These are phyloP conservation scores for Phascolomyces articulosus DNA, from an alignment of 371 early-diverging fungal genomes.

Conservation along the genomic window DNA sequence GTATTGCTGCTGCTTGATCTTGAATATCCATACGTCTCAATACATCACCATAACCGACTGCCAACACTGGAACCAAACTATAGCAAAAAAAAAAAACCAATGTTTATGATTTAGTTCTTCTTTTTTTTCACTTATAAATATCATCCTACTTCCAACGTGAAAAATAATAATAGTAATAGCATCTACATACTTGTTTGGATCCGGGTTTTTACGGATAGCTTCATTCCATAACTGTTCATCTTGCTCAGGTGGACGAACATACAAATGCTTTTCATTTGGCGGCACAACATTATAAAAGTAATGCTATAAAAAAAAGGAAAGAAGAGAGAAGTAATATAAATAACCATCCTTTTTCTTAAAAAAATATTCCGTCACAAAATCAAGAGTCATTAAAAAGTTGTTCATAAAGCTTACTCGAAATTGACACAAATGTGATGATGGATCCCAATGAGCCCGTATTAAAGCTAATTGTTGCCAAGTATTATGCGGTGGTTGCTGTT, in stretches of 20 bases:
- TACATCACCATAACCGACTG: constrained; percentile 87
- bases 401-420: constrained; percentile 62
- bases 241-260: constrained; percentile 73
- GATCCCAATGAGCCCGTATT: constrained; percentile 78
- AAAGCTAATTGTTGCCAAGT: constrained; percentile 44
- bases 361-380: background rate
- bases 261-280: constrained; percentile 75
- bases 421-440: constrained; percentile 75
- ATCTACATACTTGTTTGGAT: constrained; percentile 66
- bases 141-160: too few species aligned
- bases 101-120: background rate
- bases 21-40: constrained; percentile 83
- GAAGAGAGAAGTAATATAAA: background rate
- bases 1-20: constrained; percentile 52
- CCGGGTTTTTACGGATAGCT: constrained; percentile 83
- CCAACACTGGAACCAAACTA: constrained; percentile 89
- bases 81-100: background rate
- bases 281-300: constrained; percentile 93
- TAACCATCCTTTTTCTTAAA: background rate
- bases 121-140: background rate
- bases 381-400: too few species aligned
- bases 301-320: constrained; percentile 48
- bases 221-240: constrained; percentile 79
- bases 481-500: constrained; percentile 26
- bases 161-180: too few species aligned